Conservation (phyloP, 2,329 filamentous ascomycete species). For the Huntiella bhutanensis region DNA sequence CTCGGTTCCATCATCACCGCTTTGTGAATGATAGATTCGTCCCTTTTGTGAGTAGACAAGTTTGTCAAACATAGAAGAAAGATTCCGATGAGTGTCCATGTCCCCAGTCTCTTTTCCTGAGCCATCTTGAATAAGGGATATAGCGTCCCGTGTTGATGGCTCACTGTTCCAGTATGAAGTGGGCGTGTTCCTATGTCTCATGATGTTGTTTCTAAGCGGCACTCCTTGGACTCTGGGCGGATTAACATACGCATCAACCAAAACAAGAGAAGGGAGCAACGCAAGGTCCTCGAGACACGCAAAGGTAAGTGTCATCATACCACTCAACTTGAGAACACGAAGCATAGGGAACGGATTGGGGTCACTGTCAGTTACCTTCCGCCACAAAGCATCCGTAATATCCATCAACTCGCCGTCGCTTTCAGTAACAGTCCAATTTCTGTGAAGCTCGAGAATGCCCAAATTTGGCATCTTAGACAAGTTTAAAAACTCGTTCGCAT, state of each 20-base stretch:
- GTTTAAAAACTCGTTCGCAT: conserved; percentile 21
- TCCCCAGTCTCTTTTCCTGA: too few relatives aligned
- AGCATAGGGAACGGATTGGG: conserved; percentile 26
- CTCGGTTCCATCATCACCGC: too few relatives aligned
- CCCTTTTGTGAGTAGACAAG: too few relatives aligned
- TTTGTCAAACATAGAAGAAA: too few relatives aligned
- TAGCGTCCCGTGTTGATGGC: too few relatives aligned
- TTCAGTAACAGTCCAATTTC: conserved; percentile 15
- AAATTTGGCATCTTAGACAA: conserved; percentile 27
- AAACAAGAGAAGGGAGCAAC: conserved; percentile 24
- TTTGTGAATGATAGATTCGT: too few relatives aligned
- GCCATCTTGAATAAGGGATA: too few relatives aligned
- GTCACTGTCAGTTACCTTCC: conserved; percentile 24
- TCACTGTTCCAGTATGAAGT: too few relatives aligned
- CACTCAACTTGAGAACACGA: conserved; percentile 28
- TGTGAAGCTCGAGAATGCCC: conserved; percentile 27
- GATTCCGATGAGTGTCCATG: too few relatives aligned
- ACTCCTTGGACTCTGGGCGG: too few relatives aligned
- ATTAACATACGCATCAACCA: conserved; percentile 21
- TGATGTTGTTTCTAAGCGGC: too few relatives aligned
- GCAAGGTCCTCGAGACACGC: conserved; percentile 23
- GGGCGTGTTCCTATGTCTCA: too few relatives aligned
- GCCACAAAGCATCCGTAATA: conserved; percentile 26
- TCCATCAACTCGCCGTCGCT: conserved; percentile 17
- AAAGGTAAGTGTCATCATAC: conserved; percentile 20